Conservation (phyloP, 116 monocot species). For the Cymodocea nodosa region DNA sequence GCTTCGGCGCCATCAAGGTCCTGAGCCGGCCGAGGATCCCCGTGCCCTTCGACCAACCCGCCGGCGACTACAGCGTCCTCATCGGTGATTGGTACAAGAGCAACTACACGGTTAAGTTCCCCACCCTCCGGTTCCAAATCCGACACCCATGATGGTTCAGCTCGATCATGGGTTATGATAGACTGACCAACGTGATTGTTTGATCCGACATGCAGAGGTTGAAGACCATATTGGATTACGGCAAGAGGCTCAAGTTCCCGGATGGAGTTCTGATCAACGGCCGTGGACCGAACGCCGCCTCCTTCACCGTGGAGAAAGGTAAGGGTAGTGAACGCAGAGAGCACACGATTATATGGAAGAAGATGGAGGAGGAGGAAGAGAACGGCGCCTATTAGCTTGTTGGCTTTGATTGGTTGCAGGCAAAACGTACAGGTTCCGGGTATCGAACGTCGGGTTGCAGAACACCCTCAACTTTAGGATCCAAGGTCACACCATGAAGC, state of each 20-base stretch:
- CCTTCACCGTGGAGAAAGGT: slow-evolving; percentile 45
- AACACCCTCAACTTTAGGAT: slow-evolving; percentile 35
- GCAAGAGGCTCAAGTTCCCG: slow-evolving; percentile 39
- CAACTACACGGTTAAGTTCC: slow-evolving; percentile 2
- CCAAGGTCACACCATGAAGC: slow-evolving; percentile 23
- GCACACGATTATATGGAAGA: too few relatives aligned
- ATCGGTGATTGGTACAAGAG: slow-evolving; percentile 16
- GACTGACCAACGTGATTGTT: not conserved
- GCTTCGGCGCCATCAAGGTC: slow-evolving; percentile 7
- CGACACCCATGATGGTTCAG: too few relatives aligned
- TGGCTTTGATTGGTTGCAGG: slow-evolving; percentile 12
- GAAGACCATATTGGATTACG: slow-evolving; percentile 34
- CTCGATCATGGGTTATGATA: too few relatives aligned
- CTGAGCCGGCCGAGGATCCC: slow-evolving; percentile 10
- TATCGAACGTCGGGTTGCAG: slow-evolving; percentile 37
- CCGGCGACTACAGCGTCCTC: slow-evolving; percentile 13
- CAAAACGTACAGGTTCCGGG: slow-evolving; percentile 31
- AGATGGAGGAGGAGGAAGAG: not conserved
- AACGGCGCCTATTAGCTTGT: not conserved
- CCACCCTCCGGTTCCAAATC: not conserved
- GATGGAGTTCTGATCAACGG: slow-evolving; percentile 74
- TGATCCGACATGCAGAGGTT: slow-evolving; percentile 14
- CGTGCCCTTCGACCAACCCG: slow-evolving; percentile 11
- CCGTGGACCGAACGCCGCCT: slow-evolving; percentile 30
- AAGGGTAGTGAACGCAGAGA: not conserved